Base-by-base conservation (phyloP, 129 eudicot genomes). In the Cynara cardunculus region DNA sequence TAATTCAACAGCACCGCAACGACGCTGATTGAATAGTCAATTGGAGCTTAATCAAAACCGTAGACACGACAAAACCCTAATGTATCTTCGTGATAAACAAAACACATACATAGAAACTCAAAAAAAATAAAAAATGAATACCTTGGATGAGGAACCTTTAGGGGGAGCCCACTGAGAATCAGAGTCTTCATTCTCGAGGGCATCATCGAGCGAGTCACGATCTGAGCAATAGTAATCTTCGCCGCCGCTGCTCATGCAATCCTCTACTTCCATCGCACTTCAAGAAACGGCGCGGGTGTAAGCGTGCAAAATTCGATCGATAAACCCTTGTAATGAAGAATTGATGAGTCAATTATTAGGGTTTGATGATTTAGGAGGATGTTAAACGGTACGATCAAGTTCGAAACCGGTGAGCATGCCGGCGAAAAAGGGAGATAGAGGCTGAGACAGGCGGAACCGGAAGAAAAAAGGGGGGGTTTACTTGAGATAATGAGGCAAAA, bases 101-200 rank as follows among this genome's bases (percentile, higher is more conserved):
- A 53, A 5, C 34, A 73, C 67, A 73, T 10, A 73, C 10, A 73
- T 0, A n/a, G 8, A 69, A 14, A 62, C 65, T 56, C 8, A 10
- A 30, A 34, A 53, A 21, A 59, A 34, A 14, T 5, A 11, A 12
- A 32, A 62, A 25, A 19, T 35, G 28, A 16, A 71, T 70, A 90
- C 93, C 91, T 89, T 89, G n/a, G 79, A 74, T 56, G 91, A 86
- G 19, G 92, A 82, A 59, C 77, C 53, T 83, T 86, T 88, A 22
- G 85, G 73, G 3, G 86, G 84, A 77, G 71, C 81, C 87, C 89
- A 85, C 66, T 69, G 87, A 66, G 86, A 56, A 75, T 84, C 88
- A 53, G 88, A 61, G 31, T 88, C 77, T 41, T 88, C 98, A 4
- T 88, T 89, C 30, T 87, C 85, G 13, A 87, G 88, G 26, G 79